phyloP scores from a whole-genome alignment of 2,329 filamentous ascomycete genomes.

The Fusarium xyrophilum region DNA sequence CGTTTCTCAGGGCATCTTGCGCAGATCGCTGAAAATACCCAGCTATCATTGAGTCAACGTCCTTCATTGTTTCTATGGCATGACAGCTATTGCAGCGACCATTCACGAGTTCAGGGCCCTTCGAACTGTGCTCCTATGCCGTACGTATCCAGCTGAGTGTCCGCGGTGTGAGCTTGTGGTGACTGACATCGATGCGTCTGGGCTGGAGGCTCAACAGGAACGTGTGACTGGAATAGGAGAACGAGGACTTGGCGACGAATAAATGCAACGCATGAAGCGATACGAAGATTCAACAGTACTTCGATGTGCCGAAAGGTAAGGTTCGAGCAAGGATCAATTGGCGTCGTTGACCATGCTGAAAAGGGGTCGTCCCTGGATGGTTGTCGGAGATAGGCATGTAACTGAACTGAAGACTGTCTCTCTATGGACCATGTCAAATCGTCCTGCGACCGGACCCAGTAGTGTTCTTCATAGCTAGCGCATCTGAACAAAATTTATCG shows the following conservation, averaged over 20 bases:
- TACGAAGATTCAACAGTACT: background rate
- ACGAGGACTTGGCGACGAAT: background rate
- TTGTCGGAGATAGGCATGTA: background rate
- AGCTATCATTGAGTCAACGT: background rate
- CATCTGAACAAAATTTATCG: background rate
- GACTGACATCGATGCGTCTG: background rate
- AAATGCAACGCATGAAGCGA: background rate
- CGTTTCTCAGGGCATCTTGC: background rate
- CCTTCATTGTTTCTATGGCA: background rate
- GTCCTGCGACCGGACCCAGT: background rate
- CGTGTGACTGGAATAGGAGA: background rate
- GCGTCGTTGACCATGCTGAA: background rate
- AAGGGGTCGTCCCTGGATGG: background rate
- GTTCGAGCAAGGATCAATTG: background rate
- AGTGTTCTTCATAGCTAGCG: background rate
- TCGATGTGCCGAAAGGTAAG: background rate
- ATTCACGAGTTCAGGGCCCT: background rate
- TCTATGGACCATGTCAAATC: background rate
- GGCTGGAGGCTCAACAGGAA: background rate
- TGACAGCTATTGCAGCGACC: background rate
- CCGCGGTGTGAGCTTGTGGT: background rate
- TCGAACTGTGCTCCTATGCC: constrained; percentile 10
- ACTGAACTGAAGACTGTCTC: background rate
- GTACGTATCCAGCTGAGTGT: background rate
- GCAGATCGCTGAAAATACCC: background rate